phyloP scores from a whole-genome alignment of 352 stramenopile genomes.

The Chloridella minuta region DNA sequence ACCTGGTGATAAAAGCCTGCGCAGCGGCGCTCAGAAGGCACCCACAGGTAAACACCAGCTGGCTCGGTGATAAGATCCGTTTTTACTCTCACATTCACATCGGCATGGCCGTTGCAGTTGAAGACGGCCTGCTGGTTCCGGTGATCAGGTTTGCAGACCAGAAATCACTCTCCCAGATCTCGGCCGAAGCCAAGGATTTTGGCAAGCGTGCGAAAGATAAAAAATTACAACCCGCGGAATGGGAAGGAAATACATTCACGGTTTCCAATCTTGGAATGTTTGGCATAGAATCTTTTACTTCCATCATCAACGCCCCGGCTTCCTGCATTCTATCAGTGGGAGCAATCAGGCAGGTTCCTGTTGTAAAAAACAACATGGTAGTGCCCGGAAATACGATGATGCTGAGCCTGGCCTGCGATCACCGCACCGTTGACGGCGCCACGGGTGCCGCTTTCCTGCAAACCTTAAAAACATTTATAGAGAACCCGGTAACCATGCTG shows the following conservation, averaged over 20 bases:
- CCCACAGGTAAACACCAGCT: conserved; percentile 52
- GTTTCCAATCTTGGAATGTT: conserved; percentile 97
- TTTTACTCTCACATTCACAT: conserved; percentile 71
- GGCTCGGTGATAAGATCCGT: conserved; percentile 25
- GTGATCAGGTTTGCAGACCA: conserved; percentile 69
- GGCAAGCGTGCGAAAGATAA: conserved; percentile 44
- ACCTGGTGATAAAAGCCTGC: conserved; percentile 25
- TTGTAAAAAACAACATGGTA: not conserved
- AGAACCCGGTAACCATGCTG: conserved; percentile 77
- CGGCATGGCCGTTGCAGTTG: conserved; percentile 78
- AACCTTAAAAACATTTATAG: conserved; percentile 71
- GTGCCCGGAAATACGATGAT: not conserved
- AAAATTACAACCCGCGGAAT: conserved; percentile 94
- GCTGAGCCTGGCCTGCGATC: not conserved
- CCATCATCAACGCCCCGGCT: conserved; percentile 92
- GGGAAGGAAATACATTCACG: conserved; percentile 92
- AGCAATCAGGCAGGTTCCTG: not conserved
- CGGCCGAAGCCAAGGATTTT: conserved; percentile 49
- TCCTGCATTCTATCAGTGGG: conserved; percentile 90
- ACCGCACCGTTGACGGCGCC: conserved; percentile 45
- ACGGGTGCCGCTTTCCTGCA: conserved; percentile 70
- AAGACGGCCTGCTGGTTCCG: conserved; percentile 83
- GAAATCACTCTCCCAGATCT: conserved; percentile 64
- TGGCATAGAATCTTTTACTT: conserved; percentile 80
- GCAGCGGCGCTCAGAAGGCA: conserved; percentile 80